Conservation (phyloP, 73 alveolate genomes). For the Paramecium octaurelia region DNA sequence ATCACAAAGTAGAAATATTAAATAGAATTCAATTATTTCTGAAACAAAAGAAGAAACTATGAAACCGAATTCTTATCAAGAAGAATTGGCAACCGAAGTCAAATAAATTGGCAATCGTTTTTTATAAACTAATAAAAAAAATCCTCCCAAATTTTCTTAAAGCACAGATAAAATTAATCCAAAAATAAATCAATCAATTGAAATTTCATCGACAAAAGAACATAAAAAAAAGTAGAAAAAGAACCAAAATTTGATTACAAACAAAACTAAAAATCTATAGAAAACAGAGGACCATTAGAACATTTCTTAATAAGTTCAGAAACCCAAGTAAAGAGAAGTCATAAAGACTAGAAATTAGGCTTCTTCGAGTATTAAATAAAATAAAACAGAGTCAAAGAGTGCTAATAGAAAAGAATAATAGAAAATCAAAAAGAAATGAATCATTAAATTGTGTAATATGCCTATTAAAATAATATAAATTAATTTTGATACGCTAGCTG, state of each 20-base stretch:
- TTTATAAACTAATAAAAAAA: not conserved
- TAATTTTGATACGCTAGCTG: not conserved
- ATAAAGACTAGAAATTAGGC: not conserved
- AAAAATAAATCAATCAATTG: not conserved
- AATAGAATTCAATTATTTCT: not conserved
- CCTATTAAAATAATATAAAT: not conserved
- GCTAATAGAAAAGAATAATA: not conserved
- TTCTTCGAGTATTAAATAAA: not conserved
- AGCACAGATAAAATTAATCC: not conserved
- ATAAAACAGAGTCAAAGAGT: not conserved
- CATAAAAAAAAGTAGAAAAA: not conserved
- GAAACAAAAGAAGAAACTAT: not conserved
- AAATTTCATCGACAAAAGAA: not conserved
- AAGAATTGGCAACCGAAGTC: not conserved
- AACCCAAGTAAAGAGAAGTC: not conserved
- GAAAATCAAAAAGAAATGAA: not conserved
- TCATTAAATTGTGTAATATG: not conserved
- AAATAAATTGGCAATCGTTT: not conserved
- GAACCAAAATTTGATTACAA: not conserved
- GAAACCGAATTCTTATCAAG: not conserved
- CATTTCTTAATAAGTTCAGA: not conserved
- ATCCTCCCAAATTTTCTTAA: not conserved
- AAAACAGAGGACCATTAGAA: not conserved
- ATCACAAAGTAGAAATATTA: not conserved
- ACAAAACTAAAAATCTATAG: not conserved